Evolutionary conservation across 2,329 filamentous ascomycete species (phyloP).

Genomic region (Alternaria conjuncta): DNA sequence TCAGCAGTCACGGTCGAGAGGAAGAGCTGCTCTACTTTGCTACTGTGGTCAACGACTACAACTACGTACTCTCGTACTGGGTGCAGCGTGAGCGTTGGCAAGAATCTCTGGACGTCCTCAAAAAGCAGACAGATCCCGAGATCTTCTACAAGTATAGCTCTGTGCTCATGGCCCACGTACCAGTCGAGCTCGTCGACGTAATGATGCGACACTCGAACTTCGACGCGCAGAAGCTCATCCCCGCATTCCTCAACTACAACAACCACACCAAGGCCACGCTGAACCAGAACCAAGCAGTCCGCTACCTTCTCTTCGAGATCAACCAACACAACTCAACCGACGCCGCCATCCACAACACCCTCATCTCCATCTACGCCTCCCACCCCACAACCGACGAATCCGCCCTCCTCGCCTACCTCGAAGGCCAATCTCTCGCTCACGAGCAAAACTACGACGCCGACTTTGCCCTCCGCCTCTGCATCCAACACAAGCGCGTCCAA

Average conservation of each 20-base stretch:
- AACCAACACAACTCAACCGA: constrained; percentile 81
- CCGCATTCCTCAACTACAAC: constrained; percentile 93
- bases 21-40: constrained; percentile 92
- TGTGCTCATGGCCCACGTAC: constrained; percentile 90
- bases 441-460: constrained; percentile 91
- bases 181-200: constrained; percentile 89
- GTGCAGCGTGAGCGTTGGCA: constrained; percentile 92
- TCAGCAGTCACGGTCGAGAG: constrained; percentile 93
- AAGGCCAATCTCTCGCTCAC: constrained; percentile 76
- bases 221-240: constrained; percentile 86
- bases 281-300: constrained; percentile 82
- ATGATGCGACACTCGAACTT: constrained; percentile 89
- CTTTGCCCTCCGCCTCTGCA: constrained; percentile 93
- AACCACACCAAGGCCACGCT: constrained; percentile 73
- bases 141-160: constrained; percentile 97
- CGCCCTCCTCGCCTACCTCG: constrained; percentile 84
- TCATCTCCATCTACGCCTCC: constrained; percentile 94
- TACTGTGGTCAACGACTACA: constrained; percentile 85
- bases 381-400: constrained; percentile 83
- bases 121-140: constrained; percentile 89
- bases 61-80: constrained; percentile 97
- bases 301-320: constrained; percentile 92
- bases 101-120: constrained; percentile 85
- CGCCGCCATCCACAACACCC: constrained; percentile 92
- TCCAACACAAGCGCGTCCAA: constrained; percentile 89